Percentiles rank a stretch among this genome's conserved stretches.
Conservation (phyloP, 257 asterid species). For the Osmanthus fragrans region DNA sequence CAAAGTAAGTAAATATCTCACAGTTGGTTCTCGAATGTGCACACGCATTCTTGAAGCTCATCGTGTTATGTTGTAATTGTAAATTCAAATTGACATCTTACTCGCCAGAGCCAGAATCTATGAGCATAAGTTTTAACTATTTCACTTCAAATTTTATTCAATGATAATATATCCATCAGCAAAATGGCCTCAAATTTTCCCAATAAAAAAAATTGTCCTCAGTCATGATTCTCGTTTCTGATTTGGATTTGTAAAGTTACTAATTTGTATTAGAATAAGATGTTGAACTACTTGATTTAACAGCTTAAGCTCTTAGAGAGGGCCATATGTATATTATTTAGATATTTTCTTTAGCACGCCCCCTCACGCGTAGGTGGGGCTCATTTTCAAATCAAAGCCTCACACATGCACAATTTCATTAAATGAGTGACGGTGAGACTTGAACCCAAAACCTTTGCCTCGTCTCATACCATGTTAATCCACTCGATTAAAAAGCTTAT, state of each 20-base stretch:
- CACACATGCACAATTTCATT: background rate
- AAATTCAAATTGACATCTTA: constrained; percentile 16
- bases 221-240: background rate
- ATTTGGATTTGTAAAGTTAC: background rate
- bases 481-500: background rate
- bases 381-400: background rate
- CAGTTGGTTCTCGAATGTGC: constrained; percentile 17
- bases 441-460: background rate
- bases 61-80: constrained; percentile 14
- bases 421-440: background rate
- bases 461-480: background rate
- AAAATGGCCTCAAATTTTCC: constrained; percentile 11
- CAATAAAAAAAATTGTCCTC: constrained; percentile 13
- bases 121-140: constrained; percentile 11
- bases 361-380: background rate
- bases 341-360: background rate
- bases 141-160: background rate
- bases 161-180: background rate
- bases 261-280: background rate
- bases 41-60: constrained; percentile 8
- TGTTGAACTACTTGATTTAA: background rate
- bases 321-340: background rate
- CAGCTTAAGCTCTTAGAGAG: background rate
- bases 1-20: constrained; percentile 65
- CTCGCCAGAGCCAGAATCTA: constrained; percentile 7